Evolutionary conservation across 1,284 basidiomycete genomes (phyloP), one percentile per base, ranked within the genome.

Genomic region (Ustilago vetiveriae): DNA sequence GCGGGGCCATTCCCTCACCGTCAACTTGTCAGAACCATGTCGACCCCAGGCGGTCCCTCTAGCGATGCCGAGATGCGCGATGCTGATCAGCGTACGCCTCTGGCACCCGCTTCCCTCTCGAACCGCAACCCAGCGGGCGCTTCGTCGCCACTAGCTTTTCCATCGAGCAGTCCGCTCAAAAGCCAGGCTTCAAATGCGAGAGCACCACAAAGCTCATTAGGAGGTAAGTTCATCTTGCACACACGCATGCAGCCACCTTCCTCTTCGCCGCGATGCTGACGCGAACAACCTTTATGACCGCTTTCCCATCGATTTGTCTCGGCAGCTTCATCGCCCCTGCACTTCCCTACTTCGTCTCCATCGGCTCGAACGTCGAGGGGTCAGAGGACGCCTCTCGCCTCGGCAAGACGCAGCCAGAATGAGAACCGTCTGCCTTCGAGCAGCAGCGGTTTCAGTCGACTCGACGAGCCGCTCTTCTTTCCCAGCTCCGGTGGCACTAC

Each of bases 391-490:
- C 66, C 63, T 22, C 37, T 55, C 11, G 58, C 58, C 29, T 43
- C 70, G 14, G 27, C 62, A 14, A 29, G 57, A 51, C 46, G 66
- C 50, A 53, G 48, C 32, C 51, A 40, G 22, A 57, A 57, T 32
- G 60, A 60, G 37, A 70, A 60, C 21, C 62, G 50, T 4, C 54
- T 64, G 45, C 66, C 71, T 16, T 68, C 72, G 16, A 66, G 73
- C 52, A 75, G 72, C 42, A 69, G 67, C 45, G 57, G 50, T 24
- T 43, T 64, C 7, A 58, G 62, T 41, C 48, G 68, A 40, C 57
- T 58, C 38, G 67, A 69, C 23, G 72, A 78, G 41, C 75, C 78
- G 7, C 75, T 80, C 53, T 80, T 81, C 52, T 81, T 81, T 47
- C 75, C 76, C 26, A 77, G 76, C 46, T 78, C 78, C 13, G 66